These are phyloP conservation scores for Candida albicans DNA, from an alignment of 1,139 yeast species.

Conservation along the genomic window DNA sequence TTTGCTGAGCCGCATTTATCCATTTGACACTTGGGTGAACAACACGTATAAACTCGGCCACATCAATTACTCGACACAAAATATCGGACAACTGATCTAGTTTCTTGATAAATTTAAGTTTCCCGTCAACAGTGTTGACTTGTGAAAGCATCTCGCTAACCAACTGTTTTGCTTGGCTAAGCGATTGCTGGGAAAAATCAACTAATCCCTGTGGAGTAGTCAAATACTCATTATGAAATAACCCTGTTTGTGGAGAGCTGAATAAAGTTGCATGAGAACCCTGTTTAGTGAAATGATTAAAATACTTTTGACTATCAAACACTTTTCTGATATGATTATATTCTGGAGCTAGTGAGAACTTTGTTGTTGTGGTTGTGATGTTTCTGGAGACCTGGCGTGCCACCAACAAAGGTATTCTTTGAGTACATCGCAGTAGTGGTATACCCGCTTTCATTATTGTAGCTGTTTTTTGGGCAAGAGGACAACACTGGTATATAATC, in stretches of 20 bases:
- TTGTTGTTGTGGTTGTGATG: background rate
- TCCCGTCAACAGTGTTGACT: constrained; percentile 43
- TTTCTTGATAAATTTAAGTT: constrained; percentile 56
- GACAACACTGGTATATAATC: too few species aligned
- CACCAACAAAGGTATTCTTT: background rate
- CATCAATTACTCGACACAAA: constrained; percentile 88
- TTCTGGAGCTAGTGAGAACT: constrained; percentile 1
- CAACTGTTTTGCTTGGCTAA: constrained; percentile 60
- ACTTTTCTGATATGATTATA: constrained; percentile 28
- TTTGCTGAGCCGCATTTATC: constrained; percentile 79
- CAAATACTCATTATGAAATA: constrained; percentile 71
- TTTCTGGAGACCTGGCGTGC: background rate
- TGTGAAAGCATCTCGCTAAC: constrained; percentile 57
- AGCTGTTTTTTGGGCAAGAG: too few species aligned
- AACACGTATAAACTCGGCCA: constrained; percentile 89
- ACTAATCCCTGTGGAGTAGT: constrained; percentile 69
- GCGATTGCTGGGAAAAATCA: constrained; percentile 64
- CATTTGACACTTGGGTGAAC: constrained; percentile 77
- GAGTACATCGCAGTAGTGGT: constrained; percentile 6
- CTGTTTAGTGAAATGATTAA: constrained; percentile 30
- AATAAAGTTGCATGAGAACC: constrained; percentile 8
- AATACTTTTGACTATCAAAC: constrained; percentile 50
- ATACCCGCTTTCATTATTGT: constrained; percentile 5
- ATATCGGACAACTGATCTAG: constrained; percentile 86
- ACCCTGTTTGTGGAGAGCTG: constrained; percentile 47